Evolutionary conservation across 2,329 filamentous ascomycete genomes (phyloP).

Genomic region (Knoxdaviesia proteae): DNA sequence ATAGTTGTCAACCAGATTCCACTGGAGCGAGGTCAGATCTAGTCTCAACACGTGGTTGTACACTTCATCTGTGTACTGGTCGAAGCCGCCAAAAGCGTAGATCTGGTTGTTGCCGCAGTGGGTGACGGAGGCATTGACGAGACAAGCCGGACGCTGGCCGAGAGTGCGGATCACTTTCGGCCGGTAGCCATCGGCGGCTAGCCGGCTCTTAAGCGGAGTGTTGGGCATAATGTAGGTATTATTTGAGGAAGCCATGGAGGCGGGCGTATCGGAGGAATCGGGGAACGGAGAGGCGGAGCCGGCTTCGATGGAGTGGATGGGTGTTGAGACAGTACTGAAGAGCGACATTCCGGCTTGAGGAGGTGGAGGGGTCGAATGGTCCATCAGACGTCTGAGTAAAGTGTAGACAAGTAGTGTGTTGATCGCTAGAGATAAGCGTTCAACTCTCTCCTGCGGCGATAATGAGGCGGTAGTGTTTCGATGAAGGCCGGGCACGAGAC

Average conservation of each 20-base stretch:
- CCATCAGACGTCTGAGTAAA: too few relatives aligned
- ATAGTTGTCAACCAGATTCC: slow-evolving; percentile 95
- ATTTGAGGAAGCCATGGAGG: slow-evolving; percentile 20
- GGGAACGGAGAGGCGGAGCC: slow-evolving; percentile 5
- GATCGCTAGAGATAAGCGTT: too few relatives aligned
- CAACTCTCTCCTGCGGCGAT: too few relatives aligned
- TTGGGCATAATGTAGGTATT: slow-evolving; percentile 86
- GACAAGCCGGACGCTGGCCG: slow-evolving; percentile 69
- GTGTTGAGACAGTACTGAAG: too few relatives aligned
- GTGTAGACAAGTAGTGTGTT: too few relatives aligned
- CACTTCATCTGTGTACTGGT: slow-evolving; percentile 96
- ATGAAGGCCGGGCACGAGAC: too few relatives aligned
- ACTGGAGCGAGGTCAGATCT: slow-evolving; percentile 72
- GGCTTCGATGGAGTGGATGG: background rate
- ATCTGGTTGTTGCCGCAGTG: slow-evolving; percentile 96
- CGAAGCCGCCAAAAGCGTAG: slow-evolving; percentile 94
- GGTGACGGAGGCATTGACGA: slow-evolving; percentile 97
- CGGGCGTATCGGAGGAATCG: slow-evolving; percentile 5
- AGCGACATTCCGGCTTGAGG: too few relatives aligned
- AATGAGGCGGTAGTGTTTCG: too few relatives aligned
- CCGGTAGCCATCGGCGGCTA: slow-evolving; percentile 53
- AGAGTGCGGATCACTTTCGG: slow-evolving; percentile 65
- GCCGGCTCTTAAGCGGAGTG: slow-evolving; percentile 49
- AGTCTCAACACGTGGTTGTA: slow-evolving; percentile 92
- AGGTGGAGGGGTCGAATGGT: too few relatives aligned